Evolutionary conservation across 495 filamentous ascomycete species (phyloP).

Genomic region (Trichoderma asperelloides): DNA sequence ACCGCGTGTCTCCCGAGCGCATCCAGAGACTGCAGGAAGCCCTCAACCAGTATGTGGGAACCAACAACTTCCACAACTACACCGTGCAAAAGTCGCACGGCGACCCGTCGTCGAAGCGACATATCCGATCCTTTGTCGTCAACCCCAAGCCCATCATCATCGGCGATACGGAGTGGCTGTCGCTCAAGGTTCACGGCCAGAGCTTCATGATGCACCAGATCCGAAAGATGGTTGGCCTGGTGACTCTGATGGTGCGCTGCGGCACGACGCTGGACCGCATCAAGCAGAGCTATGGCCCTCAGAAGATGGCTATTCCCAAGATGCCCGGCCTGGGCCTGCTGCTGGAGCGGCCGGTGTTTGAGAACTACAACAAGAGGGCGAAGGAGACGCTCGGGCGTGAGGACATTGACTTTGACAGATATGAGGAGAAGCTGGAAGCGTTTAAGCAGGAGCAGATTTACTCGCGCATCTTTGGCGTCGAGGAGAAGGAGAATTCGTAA

Average conservation of each 20-base stretch:
- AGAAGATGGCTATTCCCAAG: constrained; percentile 81
- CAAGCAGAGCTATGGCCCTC: constrained; percentile 53
- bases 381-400: constrained; percentile 45
- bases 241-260: constrained; percentile 69
- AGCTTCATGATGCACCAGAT: constrained; percentile 99
- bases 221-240: constrained; percentile 96
- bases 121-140: constrained; percentile 81
- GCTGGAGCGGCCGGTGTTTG: constrained; percentile 84
- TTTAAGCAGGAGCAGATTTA: constrained; percentile 97
- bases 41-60: constrained; percentile 66
- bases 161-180: constrained; percentile 88
- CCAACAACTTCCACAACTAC: constrained; percentile 90
- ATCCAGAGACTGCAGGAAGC: constrained; percentile 61
- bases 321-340: constrained; percentile 81
- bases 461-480: constrained; percentile 77
- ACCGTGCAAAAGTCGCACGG: constrained; percentile 74
- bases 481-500: constrained; percentile 69
- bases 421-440: constrained; percentile 64
- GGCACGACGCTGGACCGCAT: constrained; percentile 62
- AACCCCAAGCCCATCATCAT: constrained; percentile 67
- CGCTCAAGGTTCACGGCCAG: constrained; percentile 90
- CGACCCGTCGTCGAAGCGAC: constrained; percentile 74
- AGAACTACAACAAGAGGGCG: constrained; percentile 64
- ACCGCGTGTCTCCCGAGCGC: constrained; percentile 66
- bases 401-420: constrained; percentile 67